phyloP scores from a whole-genome alignment of 352 stramenopile genomes.

The Pythium utonaiense region DNA sequence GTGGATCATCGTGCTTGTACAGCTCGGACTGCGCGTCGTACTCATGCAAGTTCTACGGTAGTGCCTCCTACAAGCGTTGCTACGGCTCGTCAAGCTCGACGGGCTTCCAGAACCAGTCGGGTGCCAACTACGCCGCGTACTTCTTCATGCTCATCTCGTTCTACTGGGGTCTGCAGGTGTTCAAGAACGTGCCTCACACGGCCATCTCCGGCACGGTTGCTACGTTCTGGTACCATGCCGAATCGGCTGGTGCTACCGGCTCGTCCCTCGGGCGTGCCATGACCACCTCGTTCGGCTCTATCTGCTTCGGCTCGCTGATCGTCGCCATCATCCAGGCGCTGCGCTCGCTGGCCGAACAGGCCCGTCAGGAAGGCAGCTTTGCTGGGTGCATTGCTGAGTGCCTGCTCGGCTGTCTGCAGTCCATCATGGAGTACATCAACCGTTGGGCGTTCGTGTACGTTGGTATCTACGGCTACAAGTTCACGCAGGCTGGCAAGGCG shows the following conservation, averaged over 20 bases:
- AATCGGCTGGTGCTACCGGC: conserved; percentile 82
- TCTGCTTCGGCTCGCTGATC: conserved; percentile 93
- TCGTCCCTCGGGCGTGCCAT: conserved; percentile 79
- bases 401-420: conserved; percentile 77
- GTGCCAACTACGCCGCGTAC: conserved; percentile 40
- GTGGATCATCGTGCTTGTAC: conserved; percentile 22
- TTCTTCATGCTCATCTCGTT: conserved; percentile 92
- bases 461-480: conserved; percentile 92
- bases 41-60: conserved; percentile 27
- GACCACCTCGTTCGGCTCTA: conserved; percentile 94
- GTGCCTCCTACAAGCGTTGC: conserved; percentile 16
- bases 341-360: conserved; percentile 69
- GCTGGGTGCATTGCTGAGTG: conserved; percentile 81
- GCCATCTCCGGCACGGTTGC: conserved; percentile 91
- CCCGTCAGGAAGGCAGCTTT: conserved; percentile 64
- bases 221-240: conserved; percentile 94
- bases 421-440: conserved; percentile 92
- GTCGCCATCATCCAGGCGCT: conserved; percentile 92
- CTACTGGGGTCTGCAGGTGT: conserved; percentile 92
- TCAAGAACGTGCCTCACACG: conserved; percentile 92
- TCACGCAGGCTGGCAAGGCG: conserved; percentile 90
- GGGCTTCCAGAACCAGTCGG: conserved; percentile 34
- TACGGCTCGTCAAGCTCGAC: conserved; percentile 17
- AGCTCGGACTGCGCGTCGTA: conserved; percentile 40
- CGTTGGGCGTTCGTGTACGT: conserved; percentile 94